phyloP scores from a whole-genome alignment of 2,329 filamentous ascomycete species.

The Diaporthe longicolla region DNA sequence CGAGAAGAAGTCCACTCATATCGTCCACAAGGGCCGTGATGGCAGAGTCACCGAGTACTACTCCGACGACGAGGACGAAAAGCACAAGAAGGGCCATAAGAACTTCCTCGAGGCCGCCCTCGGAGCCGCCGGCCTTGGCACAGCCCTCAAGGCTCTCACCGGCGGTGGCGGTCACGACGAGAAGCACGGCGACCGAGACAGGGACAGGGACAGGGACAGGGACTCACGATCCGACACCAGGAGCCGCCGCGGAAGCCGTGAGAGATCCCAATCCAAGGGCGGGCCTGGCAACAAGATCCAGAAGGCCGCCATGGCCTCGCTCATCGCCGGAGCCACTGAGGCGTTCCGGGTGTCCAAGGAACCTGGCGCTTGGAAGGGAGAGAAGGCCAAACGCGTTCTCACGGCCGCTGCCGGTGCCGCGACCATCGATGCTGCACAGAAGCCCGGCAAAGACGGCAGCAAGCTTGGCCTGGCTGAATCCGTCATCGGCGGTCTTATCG shows the following conservation, averaged over 20 bases:
- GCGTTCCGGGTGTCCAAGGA: conserved; percentile 93
- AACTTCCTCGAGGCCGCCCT: conserved; percentile 75
- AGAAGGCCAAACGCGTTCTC: conserved; percentile 91
- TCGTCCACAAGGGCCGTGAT: conserved; percentile 68
- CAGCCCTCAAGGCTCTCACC: conserved; percentile 71
- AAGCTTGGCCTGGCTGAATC: conserved; percentile 89
- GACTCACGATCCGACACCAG: conserved; percentile 56
- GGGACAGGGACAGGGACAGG: conserved; percentile 47
- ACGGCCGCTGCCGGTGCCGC: conserved; percentile 90
- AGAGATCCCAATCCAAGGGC: conserved; percentile 64
- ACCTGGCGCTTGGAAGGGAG: conserved; percentile 89
- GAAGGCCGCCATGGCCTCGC: conserved; percentile 90
- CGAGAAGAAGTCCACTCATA: conserved; percentile 67
- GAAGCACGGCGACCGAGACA: conserved; percentile 46
- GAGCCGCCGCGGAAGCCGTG: conserved; percentile 67
- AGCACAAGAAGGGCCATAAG: conserved; percentile 73
- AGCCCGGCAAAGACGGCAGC: conserved; percentile 80
- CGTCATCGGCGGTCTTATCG: conserved; percentile 88
- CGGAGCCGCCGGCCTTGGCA: conserved; percentile 73
- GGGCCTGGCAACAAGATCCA: conserved; percentile 73
- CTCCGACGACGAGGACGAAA: conserved; percentile 68
- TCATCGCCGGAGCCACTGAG: conserved; percentile 91
- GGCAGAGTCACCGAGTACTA: conserved; percentile 69
- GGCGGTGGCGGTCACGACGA: conserved; percentile 62
- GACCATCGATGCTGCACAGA: conserved; percentile 83